These are phyloP conservation scores for Penicillium sp. DNA, from an alignment of 2,329 filamentous ascomycete genomes.

Conservation along the genomic window DNA sequence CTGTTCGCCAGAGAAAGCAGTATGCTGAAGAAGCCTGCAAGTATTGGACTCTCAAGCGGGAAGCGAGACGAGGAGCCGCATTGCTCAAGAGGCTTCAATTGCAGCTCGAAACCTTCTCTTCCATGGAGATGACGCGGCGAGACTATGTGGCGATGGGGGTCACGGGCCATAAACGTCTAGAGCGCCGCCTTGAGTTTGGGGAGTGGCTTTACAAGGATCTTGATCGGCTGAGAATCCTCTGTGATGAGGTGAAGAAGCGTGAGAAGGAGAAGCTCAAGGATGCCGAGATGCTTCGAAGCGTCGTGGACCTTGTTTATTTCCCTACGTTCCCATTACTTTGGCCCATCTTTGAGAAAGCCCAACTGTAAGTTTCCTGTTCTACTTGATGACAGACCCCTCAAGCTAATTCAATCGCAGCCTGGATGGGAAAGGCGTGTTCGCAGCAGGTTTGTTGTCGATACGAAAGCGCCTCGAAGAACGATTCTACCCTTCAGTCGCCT, in stretches of 20 bases:
- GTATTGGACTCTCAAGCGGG: conserved; percentile 96
- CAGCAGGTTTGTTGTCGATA: conserved; percentile 53
- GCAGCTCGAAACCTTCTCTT: conserved; percentile 94
- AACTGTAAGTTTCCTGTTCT: conserved; percentile 61
- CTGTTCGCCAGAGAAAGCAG: conserved; percentile 81
- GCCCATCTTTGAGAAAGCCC: conserved; percentile 75
- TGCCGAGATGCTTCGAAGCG: conserved; percentile 69
- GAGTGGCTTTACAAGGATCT: conserved; percentile 64
- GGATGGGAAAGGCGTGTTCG: conserved; percentile 55
- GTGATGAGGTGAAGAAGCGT: conserved; percentile 68
- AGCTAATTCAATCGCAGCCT: conserved; percentile 37
- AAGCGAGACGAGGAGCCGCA: conserved; percentile 85
- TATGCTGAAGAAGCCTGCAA: conserved; percentile 90
- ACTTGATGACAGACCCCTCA: neutral
- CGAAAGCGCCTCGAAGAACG: conserved; percentile 55
- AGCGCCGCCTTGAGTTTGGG: conserved; percentile 84
- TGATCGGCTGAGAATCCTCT: conserved; percentile 68
- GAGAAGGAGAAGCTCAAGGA: conserved; percentile 76
- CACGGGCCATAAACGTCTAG: conserved; percentile 71
- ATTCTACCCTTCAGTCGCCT: conserved; percentile 58
- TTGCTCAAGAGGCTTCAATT: conserved; percentile 89
- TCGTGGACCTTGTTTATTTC: conserved; percentile 89
- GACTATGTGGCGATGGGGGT: conserved; percentile 96
- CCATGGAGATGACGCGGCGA: conserved; percentile 91
- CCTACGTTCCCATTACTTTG: conserved; percentile 74